Percentiles rank a stretch among this genome's conserved stretches.
Conservation (phyloP, 2,329 filamentous ascomycete genomes). For the Helotiales sp. region DNA sequence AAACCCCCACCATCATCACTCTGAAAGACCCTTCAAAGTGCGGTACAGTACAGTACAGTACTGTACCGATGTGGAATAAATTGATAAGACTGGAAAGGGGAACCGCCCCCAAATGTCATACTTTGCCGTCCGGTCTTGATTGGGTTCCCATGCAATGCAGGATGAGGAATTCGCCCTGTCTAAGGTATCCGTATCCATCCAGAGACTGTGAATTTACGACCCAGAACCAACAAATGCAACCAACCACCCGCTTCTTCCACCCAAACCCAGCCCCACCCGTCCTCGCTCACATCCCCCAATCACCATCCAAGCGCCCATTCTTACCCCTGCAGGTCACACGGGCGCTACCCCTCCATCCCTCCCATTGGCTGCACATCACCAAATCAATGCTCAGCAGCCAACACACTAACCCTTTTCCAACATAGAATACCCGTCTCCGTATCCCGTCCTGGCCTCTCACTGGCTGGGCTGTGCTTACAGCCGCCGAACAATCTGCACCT, state of each 20-base stretch:
- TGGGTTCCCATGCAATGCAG: neutral
- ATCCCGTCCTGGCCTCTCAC: neutral
- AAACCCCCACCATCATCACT: neutral
- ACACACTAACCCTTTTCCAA: neutral
- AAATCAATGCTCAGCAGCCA: neutral
- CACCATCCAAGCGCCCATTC: constrained; percentile 2
- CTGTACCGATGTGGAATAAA: neutral
- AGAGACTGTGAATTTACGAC: too few species aligned
- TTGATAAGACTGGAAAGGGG: neutral
- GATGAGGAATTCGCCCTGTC: neutral
- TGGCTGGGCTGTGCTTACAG: constrained; percentile 9
- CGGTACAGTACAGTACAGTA: neutral
- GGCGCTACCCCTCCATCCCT: neutral
- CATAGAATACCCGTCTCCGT: constrained; percentile 3
- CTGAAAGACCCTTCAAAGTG: too few species aligned
- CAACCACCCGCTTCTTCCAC: neutral
- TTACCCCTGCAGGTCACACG: neutral
- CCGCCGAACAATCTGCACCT: constrained; percentile 15
- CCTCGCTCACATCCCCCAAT: neutral
- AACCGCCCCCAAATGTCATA: neutral
- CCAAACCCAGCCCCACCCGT: neutral
- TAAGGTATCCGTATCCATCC: neutral
- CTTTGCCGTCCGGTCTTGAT: neutral
- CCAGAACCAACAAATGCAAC: neutral
- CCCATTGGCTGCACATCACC: neutral